These are phyloP conservation scores for Paecilomyces sp. DNA, from an alignment of 2,329 filamentous ascomycete genomes.

Conservation along the genomic window DNA sequence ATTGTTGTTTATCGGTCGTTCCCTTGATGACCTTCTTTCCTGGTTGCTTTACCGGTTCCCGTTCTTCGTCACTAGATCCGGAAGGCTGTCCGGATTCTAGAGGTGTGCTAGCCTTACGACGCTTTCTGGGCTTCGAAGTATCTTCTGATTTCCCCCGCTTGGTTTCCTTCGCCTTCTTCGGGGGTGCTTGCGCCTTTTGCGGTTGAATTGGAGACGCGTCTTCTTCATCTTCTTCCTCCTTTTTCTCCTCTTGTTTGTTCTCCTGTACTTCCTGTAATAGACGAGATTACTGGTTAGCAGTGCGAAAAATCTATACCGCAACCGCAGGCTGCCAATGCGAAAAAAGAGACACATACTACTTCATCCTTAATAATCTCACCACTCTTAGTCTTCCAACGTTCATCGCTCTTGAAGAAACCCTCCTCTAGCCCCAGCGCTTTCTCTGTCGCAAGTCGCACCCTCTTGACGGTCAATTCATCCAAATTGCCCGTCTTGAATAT, in stretches of 20 bases:
- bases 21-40: slow-evolving; percentile 9
- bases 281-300: background rate
- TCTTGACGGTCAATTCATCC: slow-evolving; percentile 52
- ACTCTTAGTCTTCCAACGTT: slow-evolving; percentile 49
- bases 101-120: slow-evolving; percentile 23
- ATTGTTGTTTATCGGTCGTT: slow-evolving; percentile 10
- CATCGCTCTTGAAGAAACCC: slow-evolving; percentile 50
- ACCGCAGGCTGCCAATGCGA: background rate
- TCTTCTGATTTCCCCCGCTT: slow-evolving; percentile 20
- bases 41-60: slow-evolving; percentile 13
- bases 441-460: slow-evolving; percentile 48
- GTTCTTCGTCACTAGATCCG: slow-evolving; percentile 5
- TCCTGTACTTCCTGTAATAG: slow-evolving; percentile 25
- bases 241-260: slow-evolving; percentile 6
- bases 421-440: slow-evolving; percentile 43
- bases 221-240: slow-evolving; percentile 7
- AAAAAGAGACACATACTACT: slow-evolving; percentile 32
- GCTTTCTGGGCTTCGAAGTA: slow-evolving; percentile 22
- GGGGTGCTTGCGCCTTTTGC: slow-evolving; percentile 9
- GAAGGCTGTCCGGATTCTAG: slow-evolving; percentile 13
- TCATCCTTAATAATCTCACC: slow-evolving; percentile 48
- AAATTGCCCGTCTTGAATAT: slow-evolving; percentile 32
- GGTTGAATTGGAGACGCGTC: slow-evolving; percentile 5
- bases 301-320: background rate
- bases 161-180: slow-evolving; percentile 12